These are phyloP conservation scores for Solanum habrochaites DNA, from an alignment of 257 asterid species.

Conservation along the genomic window DNA sequence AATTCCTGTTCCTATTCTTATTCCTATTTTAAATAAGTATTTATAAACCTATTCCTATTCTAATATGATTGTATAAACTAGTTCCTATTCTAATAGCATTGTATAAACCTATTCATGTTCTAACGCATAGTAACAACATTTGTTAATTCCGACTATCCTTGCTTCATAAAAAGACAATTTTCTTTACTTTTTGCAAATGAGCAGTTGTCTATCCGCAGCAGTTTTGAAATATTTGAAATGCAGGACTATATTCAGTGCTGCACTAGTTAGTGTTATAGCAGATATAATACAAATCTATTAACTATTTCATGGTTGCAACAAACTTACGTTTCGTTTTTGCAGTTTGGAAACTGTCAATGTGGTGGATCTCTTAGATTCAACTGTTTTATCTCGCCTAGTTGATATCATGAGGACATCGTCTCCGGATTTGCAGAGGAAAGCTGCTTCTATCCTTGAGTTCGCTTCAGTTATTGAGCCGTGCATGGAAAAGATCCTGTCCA, in stretches of 20 bases:
- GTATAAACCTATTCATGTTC: not conserved
- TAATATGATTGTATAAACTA: too few species aligned
- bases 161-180: not conserved
- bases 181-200: not conserved
- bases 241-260: not conserved
- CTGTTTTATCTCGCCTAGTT: slow-evolving; percentile 44
- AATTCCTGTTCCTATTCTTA: too few species aligned
- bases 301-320: not conserved
- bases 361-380: slow-evolving; percentile 36
- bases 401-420: slow-evolving; percentile 49
- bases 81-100: too few species aligned
- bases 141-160: not conserved
- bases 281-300: not conserved
- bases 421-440: slow-evolving; percentile 61
- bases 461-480: slow-evolving; percentile 22
- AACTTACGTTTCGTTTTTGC: slow-evolving; percentile 14
- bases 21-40: not conserved
- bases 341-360: slow-evolving; percentile 22
- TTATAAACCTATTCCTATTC: not conserved
- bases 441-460: slow-evolving; percentile 68
- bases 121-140: not conserved
- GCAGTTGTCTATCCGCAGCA: not conserved
- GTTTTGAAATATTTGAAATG: not conserved
- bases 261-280: not conserved
- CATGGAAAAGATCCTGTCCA: slow-evolving; percentile 31